phyloP scores from a whole-genome alignment of 1,139 yeast species.

The Hyphopichia wangnamkhiaoensis region DNA sequence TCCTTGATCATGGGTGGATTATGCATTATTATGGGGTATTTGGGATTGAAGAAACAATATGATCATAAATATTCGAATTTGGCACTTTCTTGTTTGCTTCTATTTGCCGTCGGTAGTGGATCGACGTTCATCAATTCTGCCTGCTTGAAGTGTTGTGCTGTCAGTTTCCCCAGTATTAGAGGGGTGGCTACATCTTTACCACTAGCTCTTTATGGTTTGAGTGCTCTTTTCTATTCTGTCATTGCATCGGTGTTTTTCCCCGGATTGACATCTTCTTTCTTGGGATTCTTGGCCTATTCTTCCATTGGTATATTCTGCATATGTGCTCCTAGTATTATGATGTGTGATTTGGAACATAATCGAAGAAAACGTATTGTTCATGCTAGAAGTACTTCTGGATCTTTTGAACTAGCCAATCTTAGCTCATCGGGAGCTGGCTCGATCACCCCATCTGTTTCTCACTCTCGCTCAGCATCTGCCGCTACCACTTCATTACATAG shows the following conservation, averaged over 20 bases:
- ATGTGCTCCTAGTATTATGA: slow-evolving; percentile 50
- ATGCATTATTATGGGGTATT: slow-evolving; percentile 45
- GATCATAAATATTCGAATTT: slow-evolving; percentile 32
- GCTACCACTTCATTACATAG: neutral
- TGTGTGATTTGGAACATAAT: slow-evolving; percentile 41
- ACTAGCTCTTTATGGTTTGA: slow-evolving; percentile 57
- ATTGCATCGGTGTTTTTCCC: slow-evolving; percentile 50
- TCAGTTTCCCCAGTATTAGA: slow-evolving; percentile 53
- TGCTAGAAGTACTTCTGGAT: slow-evolving; percentile 7
- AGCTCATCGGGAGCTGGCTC: slow-evolving; percentile 3
- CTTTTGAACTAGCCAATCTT: slow-evolving; percentile 16
- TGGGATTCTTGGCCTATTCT: slow-evolving; percentile 48
- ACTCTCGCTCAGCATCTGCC: neutral
- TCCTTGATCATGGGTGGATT: slow-evolving; percentile 48
- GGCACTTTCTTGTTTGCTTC: slow-evolving; percentile 32
- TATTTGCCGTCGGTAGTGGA: slow-evolving; percentile 53
- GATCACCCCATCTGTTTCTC: neutral
- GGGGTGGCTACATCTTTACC: slow-evolving; percentile 66
- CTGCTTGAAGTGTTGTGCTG: slow-evolving; percentile 59
- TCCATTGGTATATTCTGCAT: slow-evolving; percentile 36
- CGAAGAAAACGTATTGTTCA: slow-evolving; percentile 10
- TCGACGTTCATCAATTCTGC: slow-evolving; percentile 55
- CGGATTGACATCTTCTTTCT: slow-evolving; percentile 51
- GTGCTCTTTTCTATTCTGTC: slow-evolving; percentile 58
- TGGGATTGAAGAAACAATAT: slow-evolving; percentile 48